A percentile compares a stretch with the other conserved stretches of the same genome.
phyloP scores from a whole-genome alignment of 257 asterid genomes.

The Nicotiana undulata region DNA sequence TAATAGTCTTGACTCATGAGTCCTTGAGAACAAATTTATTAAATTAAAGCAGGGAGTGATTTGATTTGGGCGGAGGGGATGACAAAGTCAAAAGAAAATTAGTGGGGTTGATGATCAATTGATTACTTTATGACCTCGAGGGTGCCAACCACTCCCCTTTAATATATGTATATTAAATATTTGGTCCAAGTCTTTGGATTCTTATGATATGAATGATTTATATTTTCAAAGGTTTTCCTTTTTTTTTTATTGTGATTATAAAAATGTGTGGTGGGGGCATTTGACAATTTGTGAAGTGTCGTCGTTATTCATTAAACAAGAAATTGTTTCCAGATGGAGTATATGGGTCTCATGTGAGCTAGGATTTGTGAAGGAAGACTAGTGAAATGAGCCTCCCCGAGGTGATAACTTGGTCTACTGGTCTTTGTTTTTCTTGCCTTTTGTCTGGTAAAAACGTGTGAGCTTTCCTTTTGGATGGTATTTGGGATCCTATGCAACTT shows the following conservation, averaged over 20 bases:
- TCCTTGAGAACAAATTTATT: not conserved
- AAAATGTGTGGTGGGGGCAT: not conserved
- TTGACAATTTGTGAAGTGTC: not conserved
- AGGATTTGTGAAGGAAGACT: not conserved
- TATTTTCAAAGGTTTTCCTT: not conserved
- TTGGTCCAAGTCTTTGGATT: not conserved
- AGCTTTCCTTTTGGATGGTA: not conserved
- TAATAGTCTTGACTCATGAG: not conserved
- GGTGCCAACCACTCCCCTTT: not conserved
- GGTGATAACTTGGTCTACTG: not conserved
- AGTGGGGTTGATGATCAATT: constrained; percentile 10
- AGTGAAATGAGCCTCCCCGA: constrained; percentile 5
- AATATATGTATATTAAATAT: no score
- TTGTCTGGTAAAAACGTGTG: constrained; percentile 8
- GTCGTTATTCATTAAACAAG: not conserved
- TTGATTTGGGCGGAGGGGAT: not conserved
- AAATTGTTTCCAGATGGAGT: constrained; percentile 1
- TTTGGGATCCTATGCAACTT: not conserved
- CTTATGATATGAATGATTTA: not conserved
- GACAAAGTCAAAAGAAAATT: constrained; percentile 13
- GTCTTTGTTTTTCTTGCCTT: constrained; percentile 4
- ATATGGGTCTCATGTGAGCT: not conserved
- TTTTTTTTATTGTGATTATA: no score
- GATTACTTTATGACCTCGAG: not conserved
- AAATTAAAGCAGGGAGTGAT: no score